A percentile compares a stretch with the other conserved stretches of the same genome.
phyloP scores from a whole-genome alignment of 192 early-diverging fungal species.

The Linnemannia elongata region DNA sequence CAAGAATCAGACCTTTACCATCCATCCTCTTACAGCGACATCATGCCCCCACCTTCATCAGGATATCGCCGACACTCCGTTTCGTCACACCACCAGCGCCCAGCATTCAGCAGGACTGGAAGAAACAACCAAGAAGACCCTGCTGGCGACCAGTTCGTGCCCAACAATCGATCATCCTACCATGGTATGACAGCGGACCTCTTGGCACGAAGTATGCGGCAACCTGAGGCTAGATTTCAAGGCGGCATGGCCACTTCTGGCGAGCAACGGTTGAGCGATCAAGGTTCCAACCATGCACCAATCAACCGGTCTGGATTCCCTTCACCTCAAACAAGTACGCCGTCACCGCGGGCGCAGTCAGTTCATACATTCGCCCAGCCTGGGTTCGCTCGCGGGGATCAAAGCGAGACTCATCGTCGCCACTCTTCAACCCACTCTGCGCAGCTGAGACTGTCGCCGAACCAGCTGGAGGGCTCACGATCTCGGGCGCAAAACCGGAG shows the following conservation, averaged over 20 bases:
- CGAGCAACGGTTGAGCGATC: slow-evolving; percentile 14
- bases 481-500: slow-evolving; percentile 19
- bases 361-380: slow-evolving; percentile 23
- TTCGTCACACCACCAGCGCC: slow-evolving; percentile 36
- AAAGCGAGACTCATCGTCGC: slow-evolving; percentile 15
- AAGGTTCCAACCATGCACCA: not conserved
- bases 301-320: slow-evolving; percentile 43
- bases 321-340: slow-evolving; percentile 39
- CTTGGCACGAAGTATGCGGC: slow-evolving; percentile 21
- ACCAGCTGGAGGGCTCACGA: slow-evolving; percentile 24
- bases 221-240: slow-evolving; percentile 20
- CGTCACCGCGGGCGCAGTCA: slow-evolving; percentile 28
- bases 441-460: slow-evolving; percentile 35
- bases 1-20: slow-evolving; percentile 7
- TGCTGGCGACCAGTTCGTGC: slow-evolving; percentile 49
- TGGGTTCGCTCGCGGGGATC: slow-evolving; percentile 29
- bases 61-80: slow-evolving; percentile 40
- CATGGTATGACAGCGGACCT: slow-evolving; percentile 37
- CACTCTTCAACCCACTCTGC: slow-evolving; percentile 24
- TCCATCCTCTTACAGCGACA: slow-evolving; percentile 16
- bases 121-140: slow-evolving; percentile 37
- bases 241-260: slow-evolving; percentile 19
- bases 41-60: slow-evolving; percentile 52
- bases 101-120: slow-evolving; percentile 3
- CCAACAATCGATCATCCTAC: slow-evolving; percentile 22